phyloP scores from a whole-genome alignment of 202 grass and related monocot genomes.

The Schoenoplectus triqueter region DNA sequence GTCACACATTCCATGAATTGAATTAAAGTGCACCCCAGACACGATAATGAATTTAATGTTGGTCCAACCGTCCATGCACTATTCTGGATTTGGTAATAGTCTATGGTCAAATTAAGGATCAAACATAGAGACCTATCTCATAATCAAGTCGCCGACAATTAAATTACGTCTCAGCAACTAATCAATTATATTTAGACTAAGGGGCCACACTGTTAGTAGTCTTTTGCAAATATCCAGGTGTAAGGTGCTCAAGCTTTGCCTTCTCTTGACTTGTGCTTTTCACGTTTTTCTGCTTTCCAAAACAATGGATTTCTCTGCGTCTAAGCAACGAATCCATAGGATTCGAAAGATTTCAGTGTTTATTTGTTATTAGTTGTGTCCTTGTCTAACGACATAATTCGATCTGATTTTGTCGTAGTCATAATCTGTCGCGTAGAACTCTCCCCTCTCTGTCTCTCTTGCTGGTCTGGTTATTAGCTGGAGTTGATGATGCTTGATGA shows the following conservation, averaged over 20 bases:
- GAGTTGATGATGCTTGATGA: neutral
- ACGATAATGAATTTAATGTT: neutral
- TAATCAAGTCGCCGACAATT: neutral
- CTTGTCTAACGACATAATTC: neutral
- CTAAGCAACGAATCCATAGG: slow-evolving; percentile 9
- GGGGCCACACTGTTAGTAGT: neutral
- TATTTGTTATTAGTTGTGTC: neutral
- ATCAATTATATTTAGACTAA: slow-evolving; percentile 11
- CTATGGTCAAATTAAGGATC: neutral
- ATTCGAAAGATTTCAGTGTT: neutral
- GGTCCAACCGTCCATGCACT: slow-evolving; percentile 14
- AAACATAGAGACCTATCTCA: neutral
- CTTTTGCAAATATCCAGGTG: neutral
- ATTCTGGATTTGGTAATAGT: neutral
- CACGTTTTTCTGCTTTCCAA: neutral
- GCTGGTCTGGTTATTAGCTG: slow-evolving; percentile 28
- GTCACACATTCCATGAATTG: neutral
- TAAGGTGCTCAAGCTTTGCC: neutral
- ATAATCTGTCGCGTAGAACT: slow-evolving; percentile 6
- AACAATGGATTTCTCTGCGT: neutral
- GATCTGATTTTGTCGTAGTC: neutral
- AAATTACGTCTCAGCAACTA: neutral
- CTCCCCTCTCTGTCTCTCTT: neutral
- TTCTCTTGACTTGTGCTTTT: neutral
- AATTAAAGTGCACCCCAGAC: neutral